Conservation (phyloP, 2,329 filamentous ascomycete species). For the Colletotrichum lupini region DNA sequence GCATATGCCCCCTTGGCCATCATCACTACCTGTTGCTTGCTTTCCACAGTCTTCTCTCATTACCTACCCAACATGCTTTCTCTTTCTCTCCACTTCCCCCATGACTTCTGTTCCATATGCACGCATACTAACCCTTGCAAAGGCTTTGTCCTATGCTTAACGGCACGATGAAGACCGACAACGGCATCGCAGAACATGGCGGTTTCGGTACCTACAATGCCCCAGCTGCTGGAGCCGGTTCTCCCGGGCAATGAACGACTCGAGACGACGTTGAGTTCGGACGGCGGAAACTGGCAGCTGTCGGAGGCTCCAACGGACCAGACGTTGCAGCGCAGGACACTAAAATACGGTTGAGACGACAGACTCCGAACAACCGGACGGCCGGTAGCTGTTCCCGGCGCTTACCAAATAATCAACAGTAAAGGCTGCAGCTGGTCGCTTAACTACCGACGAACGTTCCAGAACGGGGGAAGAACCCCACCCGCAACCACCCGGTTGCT, state of each 20-base stretch:
- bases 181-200: constrained; percentile 65
- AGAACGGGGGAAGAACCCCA: constrained; percentile 27
- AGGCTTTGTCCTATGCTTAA: constrained; percentile 88
- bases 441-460: constrained; percentile 31
- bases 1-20: constrained; percentile 35
- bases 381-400: constrained; percentile 22
- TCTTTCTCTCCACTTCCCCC: background rate
- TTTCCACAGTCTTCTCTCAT: constrained; percentile 18
- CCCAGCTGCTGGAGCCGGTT: constrained; percentile 46
- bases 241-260: constrained; percentile 40
- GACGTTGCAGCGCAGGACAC: constrained; percentile 6
- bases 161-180: constrained; percentile 77
- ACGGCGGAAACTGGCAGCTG: constrained; percentile 9
- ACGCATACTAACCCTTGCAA: constrained; percentile 46
- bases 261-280: background rate
- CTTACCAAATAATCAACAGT: constrained; percentile 4
- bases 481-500: constrained; percentile 24
- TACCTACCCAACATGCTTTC: background rate
- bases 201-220: constrained; percentile 68
- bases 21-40: constrained; percentile 39
- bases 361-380: constrained; percentile 10
- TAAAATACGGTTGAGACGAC: constrained; percentile 25
- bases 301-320: constrained; percentile 1
- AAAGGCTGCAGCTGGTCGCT: constrained; percentile 7
- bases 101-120: constrained; percentile 17